A percentile compares a stretch with the other conserved stretches of the same genome.
These are phyloP conservation scores for Aspergillus fijiensis DNA, from an alignment of 2,329 filamentous ascomycete genomes.

Conservation along the genomic window DNA sequence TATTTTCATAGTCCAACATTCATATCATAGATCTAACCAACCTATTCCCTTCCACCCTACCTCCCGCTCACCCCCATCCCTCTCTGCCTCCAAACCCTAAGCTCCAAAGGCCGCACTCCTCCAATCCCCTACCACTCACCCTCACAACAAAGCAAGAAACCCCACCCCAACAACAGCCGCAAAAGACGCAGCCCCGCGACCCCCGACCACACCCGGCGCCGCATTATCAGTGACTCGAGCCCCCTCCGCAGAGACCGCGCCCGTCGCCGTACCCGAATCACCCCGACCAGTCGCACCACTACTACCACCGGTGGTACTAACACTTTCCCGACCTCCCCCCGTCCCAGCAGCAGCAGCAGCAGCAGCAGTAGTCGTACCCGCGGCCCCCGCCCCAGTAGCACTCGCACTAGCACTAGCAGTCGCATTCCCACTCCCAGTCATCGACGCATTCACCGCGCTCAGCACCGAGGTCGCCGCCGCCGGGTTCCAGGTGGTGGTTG, in stretches of 20 bases:
- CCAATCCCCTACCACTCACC: neutral
- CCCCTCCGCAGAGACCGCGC: neutral
- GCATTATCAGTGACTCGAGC: conserved; percentile 11
- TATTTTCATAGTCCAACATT: neutral
- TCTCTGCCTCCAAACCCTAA: neutral
- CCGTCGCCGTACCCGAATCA: neutral
- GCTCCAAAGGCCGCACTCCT: neutral
- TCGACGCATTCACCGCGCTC: neutral
- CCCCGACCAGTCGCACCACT: neutral
- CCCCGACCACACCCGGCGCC: conserved; percentile 15
- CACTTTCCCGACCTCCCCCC: no score
- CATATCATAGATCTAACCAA: neutral
- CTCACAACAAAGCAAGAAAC: conserved; percentile 28
- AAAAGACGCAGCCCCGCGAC: conserved; percentile 15
- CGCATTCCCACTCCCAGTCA: neutral
- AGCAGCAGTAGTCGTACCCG: neutral
- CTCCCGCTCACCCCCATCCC: no score
- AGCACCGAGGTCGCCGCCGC: conserved; percentile 22
- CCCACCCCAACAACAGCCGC: conserved; percentile 26
- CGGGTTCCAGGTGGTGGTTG: conserved; percentile 29
- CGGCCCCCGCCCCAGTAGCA: neutral
- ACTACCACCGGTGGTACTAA: neutral
- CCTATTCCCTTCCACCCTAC: neutral
- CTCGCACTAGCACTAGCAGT: neutral
- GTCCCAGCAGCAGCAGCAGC: neutral